Base-by-base conservation (phyloP, 352 stramenopile species). In the Thraustochytrium sp. region DNA sequence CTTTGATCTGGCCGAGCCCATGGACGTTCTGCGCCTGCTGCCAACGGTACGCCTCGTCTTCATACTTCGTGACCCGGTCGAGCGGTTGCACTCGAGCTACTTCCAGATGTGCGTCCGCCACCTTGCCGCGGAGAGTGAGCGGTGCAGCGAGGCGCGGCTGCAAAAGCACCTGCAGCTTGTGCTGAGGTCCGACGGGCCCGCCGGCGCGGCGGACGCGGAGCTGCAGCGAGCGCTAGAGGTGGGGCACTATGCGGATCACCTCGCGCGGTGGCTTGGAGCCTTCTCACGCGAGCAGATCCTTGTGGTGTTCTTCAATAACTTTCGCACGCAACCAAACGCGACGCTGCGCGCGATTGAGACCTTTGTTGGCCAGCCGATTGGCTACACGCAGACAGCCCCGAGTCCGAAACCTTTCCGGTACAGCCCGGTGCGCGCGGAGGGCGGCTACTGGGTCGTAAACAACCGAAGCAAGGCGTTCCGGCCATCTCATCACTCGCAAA, bases 81-180 rank as follows among this genome's bases (percentile, higher is more conserved):
- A 77, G 1, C 65, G 65, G 0, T 77, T 77, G 1, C 42, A 62
- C 36, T 77, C 65, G 23, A 77, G 65, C 46, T 77, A 77, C 26
- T 77, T 77, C 31, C 65, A 77, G 40, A 77, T 75, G 40, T 77
- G 65, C 65, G 40, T 77, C 31, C 49, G 65, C 11, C 23, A 77
- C n/a, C 36, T 72, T 0, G 59, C 59, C 16, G 29, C 59, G n/a
- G 26, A 16, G 8, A 49, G 46, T 5, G 16, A 21, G 36, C 34
- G 40, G 13, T 72, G 59, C 40, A 31, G 26, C 34, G 59, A 72
- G n/a, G 26, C 59, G 4, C 16, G 26, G 26, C 40, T 72, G 23
- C 13, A 38, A 46, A 38, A 44, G 1, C 23, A 44, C 8, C 59
- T 72, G 13, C 13, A 44, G 18, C 59, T 21, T 18, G 5, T 49